Evolutionary conservation across 352 stramenopile genomes (phyloP).

Genomic region (Vaucheria bursata): DNA sequence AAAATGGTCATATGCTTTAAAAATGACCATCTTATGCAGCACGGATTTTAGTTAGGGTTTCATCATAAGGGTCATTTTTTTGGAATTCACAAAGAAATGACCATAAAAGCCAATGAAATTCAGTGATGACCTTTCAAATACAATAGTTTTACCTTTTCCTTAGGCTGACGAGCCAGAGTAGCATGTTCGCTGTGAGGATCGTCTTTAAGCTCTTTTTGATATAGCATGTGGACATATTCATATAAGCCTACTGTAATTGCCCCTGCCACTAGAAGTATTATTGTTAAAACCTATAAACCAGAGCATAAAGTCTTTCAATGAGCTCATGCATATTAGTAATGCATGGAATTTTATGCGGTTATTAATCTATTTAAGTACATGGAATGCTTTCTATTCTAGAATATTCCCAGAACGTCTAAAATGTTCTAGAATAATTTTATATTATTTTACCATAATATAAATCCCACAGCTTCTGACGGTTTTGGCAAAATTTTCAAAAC

Average conservation of each 20-base stretch:
- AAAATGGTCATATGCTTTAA: not conserved
- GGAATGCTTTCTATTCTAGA: no score
- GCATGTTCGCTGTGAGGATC: not conserved
- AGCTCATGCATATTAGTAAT: no score
- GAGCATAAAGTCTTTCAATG: no score
- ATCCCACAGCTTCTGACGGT: no score
- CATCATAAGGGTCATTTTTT: not conserved
- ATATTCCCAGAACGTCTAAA: no score
- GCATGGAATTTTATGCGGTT: no score
- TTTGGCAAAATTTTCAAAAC: no score
- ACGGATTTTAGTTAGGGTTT: not conserved
- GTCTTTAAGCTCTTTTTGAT: not conserved
- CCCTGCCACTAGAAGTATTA: conserved; percentile 36
- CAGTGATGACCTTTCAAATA: not conserved
- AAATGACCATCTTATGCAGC: not conserved
- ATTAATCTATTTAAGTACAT: no score
- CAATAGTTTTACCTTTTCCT: not conserved
- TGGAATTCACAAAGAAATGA: not conserved
- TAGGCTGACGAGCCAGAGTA: not conserved
- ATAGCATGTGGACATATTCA: conserved; percentile 13
- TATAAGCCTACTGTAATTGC: conserved; percentile 36
- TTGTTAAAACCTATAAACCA: conserved; percentile 43
- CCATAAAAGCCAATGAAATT: not conserved
- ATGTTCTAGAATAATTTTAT: no score
- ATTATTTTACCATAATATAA: no score